These are phyloP conservation scores for Powellomyces hirtus DNA, from an alignment of 192 early-diverging fungal species.

Conservation along the genomic window DNA sequence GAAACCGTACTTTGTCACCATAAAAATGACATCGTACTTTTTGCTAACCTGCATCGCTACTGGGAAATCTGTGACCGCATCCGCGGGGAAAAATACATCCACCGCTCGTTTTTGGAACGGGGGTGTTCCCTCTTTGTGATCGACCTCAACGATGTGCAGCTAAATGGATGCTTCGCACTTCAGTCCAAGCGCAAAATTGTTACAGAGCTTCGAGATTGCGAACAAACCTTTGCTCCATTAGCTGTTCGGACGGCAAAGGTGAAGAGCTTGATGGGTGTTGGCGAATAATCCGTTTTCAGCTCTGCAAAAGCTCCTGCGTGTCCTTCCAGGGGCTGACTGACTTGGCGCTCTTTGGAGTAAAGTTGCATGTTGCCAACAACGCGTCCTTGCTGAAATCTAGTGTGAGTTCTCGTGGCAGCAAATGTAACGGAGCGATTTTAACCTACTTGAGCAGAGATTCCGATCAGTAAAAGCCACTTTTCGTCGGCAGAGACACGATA, in stretches of 20 bases:
- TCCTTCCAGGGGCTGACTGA: conserved; percentile 93
- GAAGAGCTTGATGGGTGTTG: conserved; percentile 86
- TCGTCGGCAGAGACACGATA: conserved; percentile 86
- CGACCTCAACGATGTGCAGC: conserved; percentile 95
- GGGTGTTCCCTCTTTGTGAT: conserved; percentile 90
- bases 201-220: not conserved
- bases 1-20: conserved; percentile 98
- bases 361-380: conserved; percentile 97
- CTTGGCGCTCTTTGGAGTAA: conserved; percentile 87
- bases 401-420: not conserved
- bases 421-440: not conserved
- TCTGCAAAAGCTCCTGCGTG: conserved; percentile 96
- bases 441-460: conserved; percentile 82
- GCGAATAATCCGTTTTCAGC: conserved; percentile 68
- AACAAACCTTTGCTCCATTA: conserved; percentile 71
- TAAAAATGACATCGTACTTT: conserved; percentile 91
- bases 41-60: conserved; percentile 94
- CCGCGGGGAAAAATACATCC: conserved; percentile 95
- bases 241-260: conserved; percentile 86
- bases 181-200: not conserved
- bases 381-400: conserved; percentile 58
- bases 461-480: conserved; percentile 94
- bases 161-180: conserved; percentile 20
- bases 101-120: conserved; percentile 85
- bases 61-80: conserved; percentile 92